Base-by-base conservation (phyloP, 345 rosid genomes). In the Draba incana region DNA sequence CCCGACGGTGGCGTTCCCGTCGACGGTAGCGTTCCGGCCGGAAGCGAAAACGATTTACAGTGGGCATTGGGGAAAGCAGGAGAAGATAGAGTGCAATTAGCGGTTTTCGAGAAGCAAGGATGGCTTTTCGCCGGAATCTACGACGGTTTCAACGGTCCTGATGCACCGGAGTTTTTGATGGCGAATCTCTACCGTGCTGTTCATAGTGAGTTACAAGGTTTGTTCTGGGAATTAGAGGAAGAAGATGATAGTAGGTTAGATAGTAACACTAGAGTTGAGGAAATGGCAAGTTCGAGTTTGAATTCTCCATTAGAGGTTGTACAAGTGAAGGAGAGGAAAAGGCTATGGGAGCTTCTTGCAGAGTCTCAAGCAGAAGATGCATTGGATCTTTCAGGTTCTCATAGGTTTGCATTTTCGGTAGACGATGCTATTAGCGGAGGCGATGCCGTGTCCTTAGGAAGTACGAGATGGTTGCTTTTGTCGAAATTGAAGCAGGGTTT, bases 1-100 rank as follows among this genome's bases (percentile, higher is more conserved):
- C 37, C 69, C 23, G 44, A 11, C 45, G 30, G 27, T 28, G 59
- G 12, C 49, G 16, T 41, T 39, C 55, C 3, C 33, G 62, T 30
- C 8, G 72, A 64, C 20, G 81, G 47, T 61, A 57, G 53, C 23
- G 78, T 67, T 52, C 20, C 20, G 1, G 75, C 62, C 39, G 78
- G 51, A 39, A 68, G 63, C 52, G 84, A 82, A 78, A 81, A 80
- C 4, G 85, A 85, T 70, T 89, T 93, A 52, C 94, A 93, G 78
- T 93, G 98, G 98, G 97, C 97, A 61, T 74, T 88, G 73, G 98
- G 94, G 27, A 93, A 93, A 79, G 97, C 98, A 0, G 98, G 98
- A 5, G 98, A 93, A 85, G 98, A 93, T 52, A 86, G 97, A 49
- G 98, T 93, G 31, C 98, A 93, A 24, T 87, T 93, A 66, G 98